Conservation (phyloP, 2,329 filamentous ascomycete species). For the Pseudogymnoascus sp. region DNA sequence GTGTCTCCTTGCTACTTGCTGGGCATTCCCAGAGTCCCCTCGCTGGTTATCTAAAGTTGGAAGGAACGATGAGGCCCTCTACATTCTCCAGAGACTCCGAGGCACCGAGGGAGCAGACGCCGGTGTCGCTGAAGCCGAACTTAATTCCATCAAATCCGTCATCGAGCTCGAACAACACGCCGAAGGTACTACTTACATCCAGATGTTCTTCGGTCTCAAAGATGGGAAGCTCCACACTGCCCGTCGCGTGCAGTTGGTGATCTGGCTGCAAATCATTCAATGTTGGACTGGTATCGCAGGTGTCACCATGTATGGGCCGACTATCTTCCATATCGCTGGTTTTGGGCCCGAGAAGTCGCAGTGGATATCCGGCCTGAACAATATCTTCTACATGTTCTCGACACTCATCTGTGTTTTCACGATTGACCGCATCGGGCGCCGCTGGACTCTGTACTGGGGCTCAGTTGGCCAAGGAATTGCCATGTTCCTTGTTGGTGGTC, state of each 20-base stretch:
- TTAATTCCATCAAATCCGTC: conserved; percentile 61
- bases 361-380: conserved; percentile 56
- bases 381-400: conserved; percentile 54
- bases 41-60: conserved; percentile 62
- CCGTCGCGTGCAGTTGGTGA: conserved; percentile 60
- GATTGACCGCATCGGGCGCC: conserved; percentile 60
- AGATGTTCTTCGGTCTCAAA: not conserved
- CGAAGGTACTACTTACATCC: conserved; percentile 47
- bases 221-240: conserved; percentile 55
- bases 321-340: conserved; percentile 61
- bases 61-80: conserved; percentile 60
- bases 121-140: conserved; percentile 54
- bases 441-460: conserved; percentile 66
- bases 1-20: conserved; percentile 48
- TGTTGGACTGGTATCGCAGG: conserved; percentile 66
- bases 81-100: conserved; percentile 57
- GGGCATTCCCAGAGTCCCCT: conserved; percentile 66
- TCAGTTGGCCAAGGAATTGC: conserved; percentile 56
- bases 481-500: conserved; percentile 62
- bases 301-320: conserved; percentile 48
- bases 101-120: conserved; percentile 50
- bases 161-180: conserved; percentile 54
- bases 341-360: conserved; percentile 54
- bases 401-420: conserved; percentile 66
- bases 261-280: conserved; percentile 67